A percentile compares a stretch with the other conserved stretches of the same genome.
phyloP scores from a whole-genome alignment of 306 rosid species.

The Cucumis hystrix region DNA sequence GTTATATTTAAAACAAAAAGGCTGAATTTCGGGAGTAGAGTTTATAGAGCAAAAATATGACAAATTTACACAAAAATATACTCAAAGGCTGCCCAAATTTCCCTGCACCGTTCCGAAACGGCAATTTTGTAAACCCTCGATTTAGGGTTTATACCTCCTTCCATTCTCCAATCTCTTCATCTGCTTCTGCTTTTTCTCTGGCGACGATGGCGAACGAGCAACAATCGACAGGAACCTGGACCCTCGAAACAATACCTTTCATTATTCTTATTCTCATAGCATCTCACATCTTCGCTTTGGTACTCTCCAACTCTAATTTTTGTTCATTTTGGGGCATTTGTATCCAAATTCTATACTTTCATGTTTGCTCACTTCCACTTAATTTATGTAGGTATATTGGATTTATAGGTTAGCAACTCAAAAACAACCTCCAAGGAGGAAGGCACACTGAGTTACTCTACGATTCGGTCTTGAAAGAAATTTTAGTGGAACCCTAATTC shows the following conservation, averaged over 20 bases:
- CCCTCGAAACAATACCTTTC: constrained; percentile 43
- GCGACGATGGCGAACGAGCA: constrained; percentile 45
- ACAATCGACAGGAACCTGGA: constrained; percentile 49
- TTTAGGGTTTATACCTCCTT: neutral
- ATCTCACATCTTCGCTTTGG: constrained; percentile 81
- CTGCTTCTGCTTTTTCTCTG: neutral
- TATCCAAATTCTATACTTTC: neutral
- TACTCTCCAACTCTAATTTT: constrained; percentile 1
- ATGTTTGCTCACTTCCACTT: neutral
- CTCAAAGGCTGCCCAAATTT: no score
- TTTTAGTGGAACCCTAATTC: constrained; percentile 26
- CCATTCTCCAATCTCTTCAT: neutral
- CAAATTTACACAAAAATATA: no score
- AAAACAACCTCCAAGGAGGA: constrained; percentile 58
- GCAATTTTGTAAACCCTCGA: neutral
- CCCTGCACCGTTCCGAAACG: neutral
- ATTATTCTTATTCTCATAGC: constrained; percentile 53
- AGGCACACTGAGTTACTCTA: constrained; percentile 40
- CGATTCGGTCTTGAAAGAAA: neutral
- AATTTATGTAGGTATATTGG: constrained; percentile 56
- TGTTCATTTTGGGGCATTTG: neutral
- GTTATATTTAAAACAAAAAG: no score
- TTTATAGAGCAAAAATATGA: no score
- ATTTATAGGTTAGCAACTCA: constrained; percentile 80
- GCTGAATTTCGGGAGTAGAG: no score